Percentiles rank a stretch among this genome's conserved stretches.
Conservation (phyloP, 1,284 basidiomycete genomes). For the Schizopora paradoxa region DNA sequence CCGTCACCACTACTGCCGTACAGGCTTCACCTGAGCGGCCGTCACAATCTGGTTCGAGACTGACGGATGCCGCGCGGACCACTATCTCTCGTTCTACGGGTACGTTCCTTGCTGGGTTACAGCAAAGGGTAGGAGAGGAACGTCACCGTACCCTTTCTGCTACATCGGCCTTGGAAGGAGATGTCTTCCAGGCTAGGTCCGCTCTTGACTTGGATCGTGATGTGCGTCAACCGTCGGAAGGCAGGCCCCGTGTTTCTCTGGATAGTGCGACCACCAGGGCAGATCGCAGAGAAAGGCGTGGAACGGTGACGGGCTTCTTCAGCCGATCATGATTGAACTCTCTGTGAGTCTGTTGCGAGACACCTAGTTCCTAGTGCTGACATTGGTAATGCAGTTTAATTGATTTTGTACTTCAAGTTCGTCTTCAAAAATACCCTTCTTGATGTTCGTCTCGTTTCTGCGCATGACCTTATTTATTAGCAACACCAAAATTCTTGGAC, state of each 20-base stretch:
- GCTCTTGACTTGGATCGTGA: constrained; percentile 4
- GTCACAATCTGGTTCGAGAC: constrained; percentile 43
- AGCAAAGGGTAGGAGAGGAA: constrained; percentile 43
- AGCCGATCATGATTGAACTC: not conserved
- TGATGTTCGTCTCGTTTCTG: too few relatives aligned
- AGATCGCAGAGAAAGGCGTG: constrained; percentile 10
- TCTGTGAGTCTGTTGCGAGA: too few relatives aligned
- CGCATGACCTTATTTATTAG: too few relatives aligned
- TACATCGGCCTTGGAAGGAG: constrained; percentile 18
- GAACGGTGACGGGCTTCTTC: constrained; percentile 16
- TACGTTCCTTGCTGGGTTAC: constrained; percentile 48
- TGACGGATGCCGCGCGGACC: constrained; percentile 34
- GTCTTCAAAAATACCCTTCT: too few relatives aligned
- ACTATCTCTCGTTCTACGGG: constrained; percentile 62
- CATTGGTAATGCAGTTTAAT: too few relatives aligned
- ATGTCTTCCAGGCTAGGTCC: constrained; percentile 1
- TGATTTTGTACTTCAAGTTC: too few relatives aligned
- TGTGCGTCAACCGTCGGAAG: not conserved
- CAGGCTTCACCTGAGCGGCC: constrained; percentile 24
- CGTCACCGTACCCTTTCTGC: constrained; percentile 36
- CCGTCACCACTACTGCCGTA: constrained; percentile 60
- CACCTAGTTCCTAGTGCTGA: too few relatives aligned
- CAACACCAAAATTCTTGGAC: too few relatives aligned
- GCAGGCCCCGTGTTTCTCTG: constrained; percentile 7
- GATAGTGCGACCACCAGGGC: constrained; percentile 5